These are phyloP conservation scores for Nannochloris sp. DNA, from an alignment of 139 green algal species.

Conservation along the genomic window DNA sequence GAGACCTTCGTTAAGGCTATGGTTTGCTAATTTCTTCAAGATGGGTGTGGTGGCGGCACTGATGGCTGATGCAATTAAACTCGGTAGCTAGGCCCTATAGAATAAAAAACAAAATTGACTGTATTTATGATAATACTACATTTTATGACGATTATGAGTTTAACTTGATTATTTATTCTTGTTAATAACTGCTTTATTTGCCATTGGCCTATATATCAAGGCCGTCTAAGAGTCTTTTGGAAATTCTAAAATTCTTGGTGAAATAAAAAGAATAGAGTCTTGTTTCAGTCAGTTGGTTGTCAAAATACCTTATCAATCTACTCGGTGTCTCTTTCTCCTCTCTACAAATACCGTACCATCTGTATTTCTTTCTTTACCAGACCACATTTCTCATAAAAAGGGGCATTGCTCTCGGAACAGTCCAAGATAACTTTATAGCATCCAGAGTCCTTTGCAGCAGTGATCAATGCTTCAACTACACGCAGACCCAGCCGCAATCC, in stretches of 20 bases:
- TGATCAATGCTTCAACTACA: constrained; percentile 59
- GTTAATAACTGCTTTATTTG: too few species aligned
- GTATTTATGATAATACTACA: too few species aligned
- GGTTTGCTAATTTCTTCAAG: constrained; percentile 58
- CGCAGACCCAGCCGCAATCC: constrained; percentile 67
- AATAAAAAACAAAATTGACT: too few species aligned
- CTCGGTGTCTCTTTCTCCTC: too few species aligned
- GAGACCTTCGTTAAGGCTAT: constrained; percentile 16
- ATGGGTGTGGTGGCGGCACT: constrained; percentile 40
- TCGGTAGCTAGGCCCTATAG: constrained; percentile 36
- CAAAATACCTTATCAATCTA: too few species aligned
- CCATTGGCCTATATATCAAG: too few species aligned
- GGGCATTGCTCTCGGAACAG: constrained; percentile 78
- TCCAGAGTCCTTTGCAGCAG: constrained; percentile 26
- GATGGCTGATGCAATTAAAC: constrained; percentile 57
- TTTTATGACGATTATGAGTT: too few species aligned
- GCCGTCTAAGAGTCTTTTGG: too few species aligned
- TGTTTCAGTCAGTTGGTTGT: too few species aligned
- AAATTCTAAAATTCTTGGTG: too few species aligned
- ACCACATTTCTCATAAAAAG: constrained; percentile 90
- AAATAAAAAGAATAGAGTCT: too few species aligned
- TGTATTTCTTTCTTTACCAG: constrained; percentile 83
- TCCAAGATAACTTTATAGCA: constrained; percentile 97
- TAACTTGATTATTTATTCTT: too few species aligned
- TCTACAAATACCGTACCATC: constrained; percentile 75